phyloP scores from a whole-genome alignment of 768 basidiomycete genomes.

The Tephrocybe sp. region DNA sequence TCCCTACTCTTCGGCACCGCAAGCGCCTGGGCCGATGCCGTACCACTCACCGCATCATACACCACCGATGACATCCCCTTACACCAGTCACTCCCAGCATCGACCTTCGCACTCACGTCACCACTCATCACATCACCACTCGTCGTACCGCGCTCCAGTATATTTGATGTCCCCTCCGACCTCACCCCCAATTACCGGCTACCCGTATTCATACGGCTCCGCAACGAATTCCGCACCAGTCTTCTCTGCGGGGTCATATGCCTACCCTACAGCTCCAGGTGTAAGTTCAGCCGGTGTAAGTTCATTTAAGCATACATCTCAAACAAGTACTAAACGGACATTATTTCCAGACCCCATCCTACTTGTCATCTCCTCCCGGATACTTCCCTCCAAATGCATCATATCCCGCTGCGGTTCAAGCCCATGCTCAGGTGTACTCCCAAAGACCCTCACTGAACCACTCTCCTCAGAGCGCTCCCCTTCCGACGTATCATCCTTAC shows the following conservation, averaged over 20 bases:
- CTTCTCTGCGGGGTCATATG: conserved; percentile 2
- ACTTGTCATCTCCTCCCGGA: not conserved
- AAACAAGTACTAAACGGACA: not conserved
- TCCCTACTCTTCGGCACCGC: not conserved
- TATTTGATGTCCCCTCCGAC: conserved; percentile 2
- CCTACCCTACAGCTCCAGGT: not conserved
- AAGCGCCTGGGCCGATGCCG: conserved; percentile 14
- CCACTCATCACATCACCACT: conserved; percentile 5
- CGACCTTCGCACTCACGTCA: conserved; percentile 4
- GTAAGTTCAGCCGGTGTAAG: conserved; percentile 5
- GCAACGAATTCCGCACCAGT: not conserved
- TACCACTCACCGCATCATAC: conserved; percentile 10
- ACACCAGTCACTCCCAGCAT: not conserved
- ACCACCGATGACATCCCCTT: conserved; percentile 2
- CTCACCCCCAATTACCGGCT: conserved; percentile 4
- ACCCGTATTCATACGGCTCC: conserved; percentile 5
- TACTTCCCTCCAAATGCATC: not conserved
- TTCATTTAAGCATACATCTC: not conserved
- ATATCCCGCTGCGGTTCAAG: not conserved
- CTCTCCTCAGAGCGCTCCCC: conserved; percentile 5
- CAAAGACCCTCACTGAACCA: not conserved
- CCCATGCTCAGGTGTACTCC: not conserved
- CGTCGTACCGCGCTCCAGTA: conserved; percentile 3
- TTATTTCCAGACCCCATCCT: not conserved
- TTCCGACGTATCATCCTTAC: not conserved